Conservation (phyloP, 2,329 filamentous ascomycete species). For the Xylaria sp. region DNA sequence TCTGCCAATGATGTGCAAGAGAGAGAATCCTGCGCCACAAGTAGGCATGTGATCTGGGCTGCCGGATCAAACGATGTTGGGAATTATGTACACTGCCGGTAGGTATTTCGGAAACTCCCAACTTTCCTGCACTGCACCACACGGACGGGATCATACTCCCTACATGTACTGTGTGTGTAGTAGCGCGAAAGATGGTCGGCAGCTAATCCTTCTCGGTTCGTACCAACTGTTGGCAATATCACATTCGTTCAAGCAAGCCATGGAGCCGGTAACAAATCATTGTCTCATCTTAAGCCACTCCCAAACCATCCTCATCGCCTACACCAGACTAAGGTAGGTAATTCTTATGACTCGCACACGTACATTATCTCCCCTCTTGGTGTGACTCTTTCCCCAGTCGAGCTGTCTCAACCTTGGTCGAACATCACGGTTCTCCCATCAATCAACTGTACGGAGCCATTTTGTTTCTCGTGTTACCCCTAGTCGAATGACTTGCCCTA, state of each 20-base stretch:
- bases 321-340: background rate
- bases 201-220: slow-evolving; percentile 18
- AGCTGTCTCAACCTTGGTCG: slow-evolving; percentile 5
- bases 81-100: background rate
- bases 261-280: slow-evolving; percentile 23
- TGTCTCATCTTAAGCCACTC: slow-evolving; percentile 2
- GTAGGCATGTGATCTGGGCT: slow-evolving; percentile 6
- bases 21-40: slow-evolving; percentile 9
- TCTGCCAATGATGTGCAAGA: slow-evolving; percentile 18
- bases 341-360: slow-evolving; percentile 12
- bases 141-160: slow-evolving; percentile 5
- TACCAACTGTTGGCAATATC: slow-evolving; percentile 13
- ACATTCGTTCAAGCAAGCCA: slow-evolving; percentile 14
- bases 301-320: background rate
- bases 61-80: slow-evolving; percentile 5
- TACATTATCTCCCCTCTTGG: slow-evolving; percentile 1
- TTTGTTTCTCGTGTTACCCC: slow-evolving; percentile 1
- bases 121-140: slow-evolving; percentile 10
- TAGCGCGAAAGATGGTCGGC: slow-evolving; percentile 15
- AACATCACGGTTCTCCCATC: slow-evolving; percentile 11
- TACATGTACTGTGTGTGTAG: background rate
- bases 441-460: background rate
- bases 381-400: background rate
- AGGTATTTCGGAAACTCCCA: slow-evolving; percentile 11
- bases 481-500: background rate